Percentiles rank a stretch among this genome's conserved stretches.
Evolutionary conservation across 306 rosid genomes (phyloP).

Genomic region (Phaseolus lunatus): DNA sequence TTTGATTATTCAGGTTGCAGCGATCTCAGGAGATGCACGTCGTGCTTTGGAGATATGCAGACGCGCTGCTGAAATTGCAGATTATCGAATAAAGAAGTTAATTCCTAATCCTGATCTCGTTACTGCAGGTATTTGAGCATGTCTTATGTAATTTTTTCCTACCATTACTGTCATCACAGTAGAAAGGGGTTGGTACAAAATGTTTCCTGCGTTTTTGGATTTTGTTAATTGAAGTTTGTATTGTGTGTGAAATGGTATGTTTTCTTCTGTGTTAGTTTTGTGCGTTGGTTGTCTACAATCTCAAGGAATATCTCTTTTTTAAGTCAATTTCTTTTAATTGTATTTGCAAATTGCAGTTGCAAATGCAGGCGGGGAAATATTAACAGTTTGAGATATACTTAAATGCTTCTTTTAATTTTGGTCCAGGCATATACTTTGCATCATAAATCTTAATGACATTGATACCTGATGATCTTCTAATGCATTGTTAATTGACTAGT

Average conservation of each 20-base stretch:
- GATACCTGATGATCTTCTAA: not conserved
- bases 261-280: constrained; percentile 3
- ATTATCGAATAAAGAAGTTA: constrained; percentile 66
- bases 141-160: constrained; percentile 10
- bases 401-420: constrained; percentile 24
- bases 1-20: constrained; percentile 77
- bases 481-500: not conserved
- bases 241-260: constrained; percentile 18
- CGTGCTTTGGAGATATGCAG: constrained; percentile 95
- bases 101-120: constrained; percentile 49
- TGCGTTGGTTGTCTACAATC: constrained; percentile 2
- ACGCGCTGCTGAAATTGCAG: constrained; percentile 94
- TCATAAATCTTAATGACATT: constrained; percentile 6
- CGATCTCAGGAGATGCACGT: constrained; percentile 97
- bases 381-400: not conserved
- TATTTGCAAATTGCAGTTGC: not conserved
- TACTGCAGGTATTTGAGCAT: constrained; percentile 60
- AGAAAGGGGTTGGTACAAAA: constrained; percentile 3
- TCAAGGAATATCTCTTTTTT: constrained; percentile 1
- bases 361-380: not conserved
- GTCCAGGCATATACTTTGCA: constrained; percentile 11
- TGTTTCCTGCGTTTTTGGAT: not conserved
- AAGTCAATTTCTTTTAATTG: constrained; percentile 12
- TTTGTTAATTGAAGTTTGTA: constrained; percentile 27
- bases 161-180: not conserved